These are phyloP conservation scores for Hyaloraphidium curvatum DNA, from an alignment of 192 early-diverging fungal genomes.

Conservation along the genomic window DNA sequence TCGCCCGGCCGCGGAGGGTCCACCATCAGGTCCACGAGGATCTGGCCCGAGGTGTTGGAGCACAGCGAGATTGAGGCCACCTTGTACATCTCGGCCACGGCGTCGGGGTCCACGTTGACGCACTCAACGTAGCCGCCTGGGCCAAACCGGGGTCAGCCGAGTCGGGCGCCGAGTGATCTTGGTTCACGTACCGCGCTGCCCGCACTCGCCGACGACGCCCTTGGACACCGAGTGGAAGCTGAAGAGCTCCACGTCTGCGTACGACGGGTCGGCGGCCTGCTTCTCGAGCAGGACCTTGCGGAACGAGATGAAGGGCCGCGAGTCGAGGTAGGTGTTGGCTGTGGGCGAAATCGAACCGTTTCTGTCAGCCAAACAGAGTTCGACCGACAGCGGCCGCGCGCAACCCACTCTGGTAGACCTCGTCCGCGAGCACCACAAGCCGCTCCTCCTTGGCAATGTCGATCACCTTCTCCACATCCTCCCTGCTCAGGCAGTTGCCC, in stretches of 20 bases:
- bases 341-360: too few relatives aligned
- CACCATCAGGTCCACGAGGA: constrained; percentile 87
- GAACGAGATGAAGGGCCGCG: constrained; percentile 86
- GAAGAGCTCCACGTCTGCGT: constrained; percentile 64
- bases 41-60: constrained; percentile 85
- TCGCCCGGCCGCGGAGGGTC: constrained; percentile 71
- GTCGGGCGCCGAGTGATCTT: background rate
- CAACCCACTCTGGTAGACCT: constrained; percentile 96
- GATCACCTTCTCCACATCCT: constrained; percentile 68
- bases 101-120: constrained; percentile 45
- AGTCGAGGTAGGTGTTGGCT: too few relatives aligned
- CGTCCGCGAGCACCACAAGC: constrained; percentile 82
- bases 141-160: background rate
- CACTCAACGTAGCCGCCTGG: constrained; percentile 98
- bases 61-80: constrained; percentile 81
- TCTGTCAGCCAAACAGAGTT: too few relatives aligned
- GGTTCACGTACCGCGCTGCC: constrained; percentile 36
- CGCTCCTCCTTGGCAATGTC: constrained; percentile 64
- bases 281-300: constrained; percentile 89
- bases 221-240: constrained; percentile 95
- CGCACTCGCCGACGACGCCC: constrained; percentile 97
- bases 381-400: too few relatives aligned
- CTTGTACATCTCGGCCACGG: constrained; percentile 82
- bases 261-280: constrained; percentile 46
- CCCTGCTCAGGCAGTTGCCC: constrained; percentile 60